These are phyloP conservation scores for Herpetomonas tarakana DNA, from an alignment of 208 protist species.

Conservation along the genomic window DNA sequence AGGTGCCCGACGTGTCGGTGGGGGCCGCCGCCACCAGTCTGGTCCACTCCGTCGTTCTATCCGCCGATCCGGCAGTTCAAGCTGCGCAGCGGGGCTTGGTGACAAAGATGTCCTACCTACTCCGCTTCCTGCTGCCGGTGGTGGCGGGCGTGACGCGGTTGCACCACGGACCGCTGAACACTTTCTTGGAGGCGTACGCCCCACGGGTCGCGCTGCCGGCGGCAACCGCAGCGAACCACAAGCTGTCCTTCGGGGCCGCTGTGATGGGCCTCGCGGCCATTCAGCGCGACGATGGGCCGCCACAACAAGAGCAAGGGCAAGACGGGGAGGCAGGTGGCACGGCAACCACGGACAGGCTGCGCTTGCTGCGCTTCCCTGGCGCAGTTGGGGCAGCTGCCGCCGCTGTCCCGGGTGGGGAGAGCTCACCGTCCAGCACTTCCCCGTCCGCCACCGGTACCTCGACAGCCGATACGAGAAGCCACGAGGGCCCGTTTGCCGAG, in stretches of 20 bases:
- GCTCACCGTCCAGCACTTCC: too few relatives aligned
- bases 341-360: not conserved
- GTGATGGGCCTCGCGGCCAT: conserved; percentile 33
- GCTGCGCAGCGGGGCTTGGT: conserved; percentile 35
- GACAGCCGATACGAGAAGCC: not conserved
- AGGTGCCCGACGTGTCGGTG: conserved; percentile 24
- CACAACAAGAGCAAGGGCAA: not conserved
- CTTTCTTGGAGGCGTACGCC: conserved; percentile 29
- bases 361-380: conserved; percentile 3
- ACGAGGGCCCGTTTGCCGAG: conserved; percentile 33
- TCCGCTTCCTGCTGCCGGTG: conserved; percentile 66
- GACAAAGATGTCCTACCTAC: conserved; percentile 32
- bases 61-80: conserved; percentile 12
- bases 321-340: not conserved
- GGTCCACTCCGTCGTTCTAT: conserved; percentile 16
- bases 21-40: conserved; percentile 24
- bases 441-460: not conserved
- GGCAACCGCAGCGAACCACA: not conserved
- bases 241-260: conserved; percentile 1
- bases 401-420: not conserved
- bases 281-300: conserved; percentile 21
- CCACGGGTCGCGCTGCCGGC: not conserved
- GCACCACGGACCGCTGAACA: conserved; percentile 18
- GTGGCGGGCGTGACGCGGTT: conserved; percentile 49
- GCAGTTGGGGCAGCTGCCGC: not conserved